Evolutionary conservation across 2,329 filamentous ascomycete species (phyloP).

Genomic region (Ceratocystis harringtonii): DNA sequence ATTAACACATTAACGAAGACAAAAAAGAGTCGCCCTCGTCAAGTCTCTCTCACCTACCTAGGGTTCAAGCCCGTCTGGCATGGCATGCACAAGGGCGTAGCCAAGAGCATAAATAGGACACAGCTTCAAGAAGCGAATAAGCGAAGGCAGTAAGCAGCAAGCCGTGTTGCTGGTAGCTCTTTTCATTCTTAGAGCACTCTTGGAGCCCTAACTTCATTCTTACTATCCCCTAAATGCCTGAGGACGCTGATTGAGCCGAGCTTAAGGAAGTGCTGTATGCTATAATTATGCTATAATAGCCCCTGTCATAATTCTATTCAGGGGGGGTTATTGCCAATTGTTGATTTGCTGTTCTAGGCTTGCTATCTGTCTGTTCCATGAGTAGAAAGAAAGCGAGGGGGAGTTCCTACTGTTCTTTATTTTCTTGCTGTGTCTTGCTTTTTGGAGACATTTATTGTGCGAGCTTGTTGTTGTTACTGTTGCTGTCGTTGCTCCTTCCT

Average conservation of each 20-base stretch:
- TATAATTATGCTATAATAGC: not conserved
- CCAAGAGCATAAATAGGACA: not conserved
- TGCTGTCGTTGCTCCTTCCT: not conserved
- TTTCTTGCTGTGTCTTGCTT: not conserved
- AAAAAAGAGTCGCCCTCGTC: not conserved
- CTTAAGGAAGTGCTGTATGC: not conserved
- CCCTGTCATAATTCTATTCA: not conserved
- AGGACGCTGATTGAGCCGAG: not conserved
- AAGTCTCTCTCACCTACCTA: not conserved
- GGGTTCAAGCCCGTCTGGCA: not conserved
- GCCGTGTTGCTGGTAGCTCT: not conserved
- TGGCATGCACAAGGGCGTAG: not conserved
- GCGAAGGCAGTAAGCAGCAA: not conserved
- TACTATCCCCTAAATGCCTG: not conserved
- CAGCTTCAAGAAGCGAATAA: too few relatives aligned
- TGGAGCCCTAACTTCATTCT: too few relatives aligned
- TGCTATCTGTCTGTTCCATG: not conserved
- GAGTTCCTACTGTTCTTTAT: not conserved
- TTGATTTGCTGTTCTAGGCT: not conserved
- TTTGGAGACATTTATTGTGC: not conserved
- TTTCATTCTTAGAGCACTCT: not conserved
- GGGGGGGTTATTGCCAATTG: not conserved
- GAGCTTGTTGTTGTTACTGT: not conserved
- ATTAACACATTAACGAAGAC: not conserved
- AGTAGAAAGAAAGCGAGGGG: not conserved